Evolutionary conservation across 169 alveolate species (phyloP).

Genomic region (Plasmodium chabaudi): DNA sequence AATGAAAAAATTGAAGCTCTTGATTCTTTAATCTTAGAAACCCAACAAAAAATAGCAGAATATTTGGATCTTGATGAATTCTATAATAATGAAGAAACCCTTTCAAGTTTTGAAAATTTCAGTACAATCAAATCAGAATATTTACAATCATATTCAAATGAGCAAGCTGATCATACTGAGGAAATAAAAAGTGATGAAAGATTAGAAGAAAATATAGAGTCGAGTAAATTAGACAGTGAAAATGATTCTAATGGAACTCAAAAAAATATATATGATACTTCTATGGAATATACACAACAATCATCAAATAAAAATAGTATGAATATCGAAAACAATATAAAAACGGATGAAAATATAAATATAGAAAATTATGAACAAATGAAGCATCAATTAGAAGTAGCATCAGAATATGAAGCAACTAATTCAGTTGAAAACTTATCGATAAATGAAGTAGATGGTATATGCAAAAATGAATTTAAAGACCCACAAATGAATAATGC

Average conservation of each 20-base stretch:
- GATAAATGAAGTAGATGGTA: too few species aligned
- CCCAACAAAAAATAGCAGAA: conserved; percentile 71
- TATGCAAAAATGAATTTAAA: too few species aligned
- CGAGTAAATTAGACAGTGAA: background rate
- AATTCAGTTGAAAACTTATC: too few species aligned
- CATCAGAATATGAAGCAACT: background rate
- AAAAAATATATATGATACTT: background rate
- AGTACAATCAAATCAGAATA: conserved; percentile 19
- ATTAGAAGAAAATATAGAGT: background rate
- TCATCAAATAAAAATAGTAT: background rate
- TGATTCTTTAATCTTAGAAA: conserved; percentile 34
- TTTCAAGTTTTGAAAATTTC: conserved; percentile 10
- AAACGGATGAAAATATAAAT: too few species aligned
- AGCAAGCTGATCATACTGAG: background rate
- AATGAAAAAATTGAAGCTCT: background rate
- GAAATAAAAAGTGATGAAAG: background rate
- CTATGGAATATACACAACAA: background rate
- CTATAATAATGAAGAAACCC: conserved; percentile 35
- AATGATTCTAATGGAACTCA: background rate
- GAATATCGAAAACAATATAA: background rate
- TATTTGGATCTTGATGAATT: conserved; percentile 36
- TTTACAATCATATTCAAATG: conserved; percentile 5
- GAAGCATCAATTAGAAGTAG: background rate
- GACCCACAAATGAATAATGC: too few species aligned
- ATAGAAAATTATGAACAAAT: background rate